phyloP scores from a whole-genome alignment of 2,329 filamentous ascomycete genomes.

The Aspergillus arachidicola region DNA sequence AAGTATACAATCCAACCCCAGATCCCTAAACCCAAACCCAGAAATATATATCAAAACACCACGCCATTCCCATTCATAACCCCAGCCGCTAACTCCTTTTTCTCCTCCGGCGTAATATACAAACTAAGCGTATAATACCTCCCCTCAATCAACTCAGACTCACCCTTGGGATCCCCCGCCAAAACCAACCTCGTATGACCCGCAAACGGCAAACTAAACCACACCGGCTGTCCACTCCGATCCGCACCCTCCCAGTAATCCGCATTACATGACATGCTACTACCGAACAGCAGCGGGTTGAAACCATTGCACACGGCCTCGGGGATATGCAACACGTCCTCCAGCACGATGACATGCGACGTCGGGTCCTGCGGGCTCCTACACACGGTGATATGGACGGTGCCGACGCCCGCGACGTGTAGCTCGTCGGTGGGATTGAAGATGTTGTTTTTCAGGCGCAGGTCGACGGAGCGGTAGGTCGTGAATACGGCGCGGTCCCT shows the following conservation, averaged over 20 bases:
- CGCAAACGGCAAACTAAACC: constrained; percentile 23
- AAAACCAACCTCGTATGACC: constrained; percentile 23
- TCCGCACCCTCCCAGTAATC: constrained; percentile 26
- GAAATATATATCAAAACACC: neutral
- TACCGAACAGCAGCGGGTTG: constrained; percentile 27
- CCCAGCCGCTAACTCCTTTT: neutral
- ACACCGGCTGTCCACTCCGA: constrained; percentile 16
- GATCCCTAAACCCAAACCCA: neutral
- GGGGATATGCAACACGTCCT: constrained; percentile 40
- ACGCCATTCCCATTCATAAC: neutral
- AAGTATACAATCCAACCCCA: neutral
- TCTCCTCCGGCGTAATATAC: constrained; percentile 26
- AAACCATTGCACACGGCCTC: constrained; percentile 38
- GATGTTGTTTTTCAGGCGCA: constrained; percentile 22
- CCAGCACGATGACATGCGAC: constrained; percentile 28
- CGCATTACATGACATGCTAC: constrained; percentile 25
- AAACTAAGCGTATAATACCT: constrained; percentile 27
- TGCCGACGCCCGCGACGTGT: constrained; percentile 34
- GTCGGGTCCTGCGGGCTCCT: constrained; percentile 22
- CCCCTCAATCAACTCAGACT: constrained; percentile 27
- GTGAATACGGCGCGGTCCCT: constrained; percentile 35
- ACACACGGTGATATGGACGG: constrained; percentile 33
- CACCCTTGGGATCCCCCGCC: constrained; percentile 14
- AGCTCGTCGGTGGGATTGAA: constrained; percentile 28
- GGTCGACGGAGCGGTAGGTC: constrained; percentile 30